Evolutionary conservation across 1,139 yeast genomes (phyloP).

Genomic region (Blastobotrys indianensis): DNA sequence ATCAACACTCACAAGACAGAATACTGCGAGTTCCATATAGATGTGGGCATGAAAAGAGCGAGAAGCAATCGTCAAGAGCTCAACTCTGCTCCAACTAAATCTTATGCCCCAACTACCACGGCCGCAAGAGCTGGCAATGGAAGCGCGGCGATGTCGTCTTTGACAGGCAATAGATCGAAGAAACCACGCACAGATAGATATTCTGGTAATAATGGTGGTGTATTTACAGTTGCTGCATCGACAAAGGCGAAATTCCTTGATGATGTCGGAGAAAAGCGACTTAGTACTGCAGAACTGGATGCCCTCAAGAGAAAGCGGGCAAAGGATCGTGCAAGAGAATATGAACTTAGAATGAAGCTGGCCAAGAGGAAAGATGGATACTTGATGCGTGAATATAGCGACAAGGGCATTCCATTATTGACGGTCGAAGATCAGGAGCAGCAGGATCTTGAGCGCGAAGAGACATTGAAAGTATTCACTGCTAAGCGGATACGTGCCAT

Average conservation of each 20-base stretch:
- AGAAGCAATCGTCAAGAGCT: conserved; percentile 58
- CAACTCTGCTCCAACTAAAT: conserved; percentile 35
- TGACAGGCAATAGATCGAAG: too few relatives aligned
- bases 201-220: too few relatives aligned
- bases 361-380: conserved; percentile 30
- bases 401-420: conserved; percentile 27
- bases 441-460: conserved; percentile 26
- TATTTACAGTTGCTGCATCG: too few relatives aligned
- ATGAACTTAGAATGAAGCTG: conserved; percentile 26
- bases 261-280: too few relatives aligned
- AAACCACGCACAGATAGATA: too few relatives aligned
- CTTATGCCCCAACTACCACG: conserved; percentile 25
- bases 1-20: conserved; percentile 49
- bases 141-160: conserved; percentile 2
- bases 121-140: conserved; percentile 33
- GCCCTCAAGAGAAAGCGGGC: conserved; percentile 15
- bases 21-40: conserved; percentile 69
- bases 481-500: conserved; percentile 29
- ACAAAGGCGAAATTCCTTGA: too few relatives aligned
- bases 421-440: conserved; percentile 31
- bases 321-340: conserved; percentile 23
- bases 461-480: conserved; percentile 24
- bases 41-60: conserved; percentile 43
- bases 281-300: conserved; percentile 1
- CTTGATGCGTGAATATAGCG: conserved; percentile 26